A percentile compares a stretch with the other conserved stretches of the same genome.
Evolutionary conservation across 1,284 basidiomycete species (phyloP).

Genomic region (Leccinum proximum): DNA sequence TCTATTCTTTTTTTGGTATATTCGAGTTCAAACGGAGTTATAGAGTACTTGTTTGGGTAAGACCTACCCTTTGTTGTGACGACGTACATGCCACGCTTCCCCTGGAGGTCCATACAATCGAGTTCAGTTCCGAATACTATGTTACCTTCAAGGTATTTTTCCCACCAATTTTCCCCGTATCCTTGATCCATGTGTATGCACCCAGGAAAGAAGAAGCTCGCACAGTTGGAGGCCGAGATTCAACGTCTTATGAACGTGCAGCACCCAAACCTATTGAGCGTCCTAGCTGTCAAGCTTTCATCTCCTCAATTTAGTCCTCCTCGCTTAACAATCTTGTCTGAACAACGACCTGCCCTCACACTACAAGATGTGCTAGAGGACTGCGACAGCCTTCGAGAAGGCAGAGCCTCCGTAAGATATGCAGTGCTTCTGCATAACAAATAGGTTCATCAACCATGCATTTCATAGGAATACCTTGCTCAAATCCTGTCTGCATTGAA

Average conservation of each 20-base stretch:
- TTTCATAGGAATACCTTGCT: slow-evolving; percentile 59
- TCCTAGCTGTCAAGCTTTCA: slow-evolving; percentile 63
- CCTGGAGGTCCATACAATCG: slow-evolving; percentile 63
- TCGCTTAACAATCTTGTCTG: slow-evolving; percentile 59
- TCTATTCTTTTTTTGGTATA: not conserved
- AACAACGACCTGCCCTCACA: slow-evolving; percentile 60
- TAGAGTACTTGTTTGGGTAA: slow-evolving; percentile 56
- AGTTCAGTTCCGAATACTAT: slow-evolving; percentile 68
- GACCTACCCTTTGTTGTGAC: slow-evolving; percentile 58
- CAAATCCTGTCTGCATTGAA: slow-evolving; percentile 69
- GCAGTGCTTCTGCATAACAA: slow-evolving; percentile 12
- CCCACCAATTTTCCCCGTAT: not conserved
- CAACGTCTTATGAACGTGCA: slow-evolving; percentile 53
- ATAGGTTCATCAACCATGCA: not conserved
- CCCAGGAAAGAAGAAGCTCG: slow-evolving; percentile 60
- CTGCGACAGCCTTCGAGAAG: slow-evolving; percentile 61
- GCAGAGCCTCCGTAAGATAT: slow-evolving; percentile 51
- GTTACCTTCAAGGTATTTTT: slow-evolving; percentile 51
- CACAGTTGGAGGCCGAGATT: slow-evolving; percentile 62
- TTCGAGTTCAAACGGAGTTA: slow-evolving; percentile 1
- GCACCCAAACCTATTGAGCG: slow-evolving; percentile 57
- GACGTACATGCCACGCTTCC: slow-evolving; percentile 51
- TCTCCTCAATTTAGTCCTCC: slow-evolving; percentile 48
- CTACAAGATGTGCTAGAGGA: slow-evolving; percentile 69
- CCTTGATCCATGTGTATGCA: not conserved